A percentile compares a stretch with the other conserved stretches of the same genome.
phyloP scores from a whole-genome alignment of 1,284 basidiomycete species.

The Trichosporon sp. region DNA sequence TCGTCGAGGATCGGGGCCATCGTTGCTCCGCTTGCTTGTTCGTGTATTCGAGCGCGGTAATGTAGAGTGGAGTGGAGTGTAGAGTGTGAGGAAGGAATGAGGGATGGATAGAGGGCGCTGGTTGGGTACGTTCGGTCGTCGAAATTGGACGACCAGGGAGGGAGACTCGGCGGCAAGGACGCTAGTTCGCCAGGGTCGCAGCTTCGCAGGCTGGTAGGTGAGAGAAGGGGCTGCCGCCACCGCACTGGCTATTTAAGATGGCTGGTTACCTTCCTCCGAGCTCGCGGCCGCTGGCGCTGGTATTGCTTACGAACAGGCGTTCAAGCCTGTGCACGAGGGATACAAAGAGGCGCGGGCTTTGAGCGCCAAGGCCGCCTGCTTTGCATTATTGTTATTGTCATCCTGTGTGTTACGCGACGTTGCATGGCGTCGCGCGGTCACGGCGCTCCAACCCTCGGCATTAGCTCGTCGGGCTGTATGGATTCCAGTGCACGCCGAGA shows the following conservation, averaged over 20 bases:
- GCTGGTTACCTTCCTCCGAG: background rate
- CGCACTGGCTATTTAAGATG: conserved; percentile 3
- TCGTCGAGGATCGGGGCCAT: background rate
- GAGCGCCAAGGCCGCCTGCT: background rate
- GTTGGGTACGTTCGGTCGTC: background rate
- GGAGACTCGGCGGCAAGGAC: background rate
- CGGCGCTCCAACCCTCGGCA: no score
- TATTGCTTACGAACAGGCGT: no score
- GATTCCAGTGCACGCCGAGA: no score
- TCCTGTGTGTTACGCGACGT: background rate
- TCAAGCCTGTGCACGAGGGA: no score
- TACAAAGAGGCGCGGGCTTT: background rate
- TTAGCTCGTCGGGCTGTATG: no score
- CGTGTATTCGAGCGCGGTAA: background rate
- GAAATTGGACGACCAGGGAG: background rate
- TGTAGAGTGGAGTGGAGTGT: background rate
- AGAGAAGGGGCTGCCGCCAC: background rate
- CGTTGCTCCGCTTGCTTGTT: background rate
- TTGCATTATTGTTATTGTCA: background rate
- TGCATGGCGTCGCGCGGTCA: background rate
- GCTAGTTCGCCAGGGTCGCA: background rate
- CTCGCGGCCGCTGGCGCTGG: no score
- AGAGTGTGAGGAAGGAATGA: background rate
- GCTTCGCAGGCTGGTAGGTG: no score
- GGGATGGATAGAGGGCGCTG: background rate